Evolutionary conservation across 2,329 filamentous ascomycete species (phyloP).

Genomic region (Botrytis squamosa): DNA sequence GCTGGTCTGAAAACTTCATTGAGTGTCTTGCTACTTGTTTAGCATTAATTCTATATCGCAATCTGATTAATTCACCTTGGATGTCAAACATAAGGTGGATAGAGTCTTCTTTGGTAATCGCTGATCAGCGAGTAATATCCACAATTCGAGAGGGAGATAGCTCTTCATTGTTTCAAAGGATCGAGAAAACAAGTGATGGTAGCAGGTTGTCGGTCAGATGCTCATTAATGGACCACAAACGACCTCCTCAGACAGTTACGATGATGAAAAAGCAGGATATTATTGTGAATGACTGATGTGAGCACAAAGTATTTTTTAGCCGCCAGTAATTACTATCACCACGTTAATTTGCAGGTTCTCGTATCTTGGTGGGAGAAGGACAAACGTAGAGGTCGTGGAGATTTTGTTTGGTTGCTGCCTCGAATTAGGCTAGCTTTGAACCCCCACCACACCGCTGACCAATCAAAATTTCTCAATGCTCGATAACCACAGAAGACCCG

Average conservation of each 20-base stretch:
- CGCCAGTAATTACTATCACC: neutral
- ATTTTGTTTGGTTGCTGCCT: neutral
- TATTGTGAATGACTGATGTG: neutral
- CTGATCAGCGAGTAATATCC: neutral
- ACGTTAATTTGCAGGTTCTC: neutral
- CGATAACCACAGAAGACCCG: neutral
- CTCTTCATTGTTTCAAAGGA: neutral
- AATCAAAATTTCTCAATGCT: neutral
- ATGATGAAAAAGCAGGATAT: neutral
- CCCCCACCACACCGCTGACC: neutral
- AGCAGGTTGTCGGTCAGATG: neutral
- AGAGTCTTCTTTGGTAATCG: constrained; percentile 1
- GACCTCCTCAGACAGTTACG: neutral
- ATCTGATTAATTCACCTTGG: neutral
- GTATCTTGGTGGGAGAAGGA: neutral
- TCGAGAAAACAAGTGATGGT: neutral
- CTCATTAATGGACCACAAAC: neutral
- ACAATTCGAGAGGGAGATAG: neutral
- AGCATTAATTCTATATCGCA: neutral
- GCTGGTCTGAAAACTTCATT: constrained; percentile 6
- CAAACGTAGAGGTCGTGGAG: neutral
- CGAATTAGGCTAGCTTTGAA: neutral
- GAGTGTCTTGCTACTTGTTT: constrained; percentile 11
- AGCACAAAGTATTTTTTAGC: neutral
- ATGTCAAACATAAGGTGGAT: neutral